Evolutionary conservation across 2,329 filamentous ascomycete species (phyloP).

Genomic region (Monilinia fructigena): DNA sequence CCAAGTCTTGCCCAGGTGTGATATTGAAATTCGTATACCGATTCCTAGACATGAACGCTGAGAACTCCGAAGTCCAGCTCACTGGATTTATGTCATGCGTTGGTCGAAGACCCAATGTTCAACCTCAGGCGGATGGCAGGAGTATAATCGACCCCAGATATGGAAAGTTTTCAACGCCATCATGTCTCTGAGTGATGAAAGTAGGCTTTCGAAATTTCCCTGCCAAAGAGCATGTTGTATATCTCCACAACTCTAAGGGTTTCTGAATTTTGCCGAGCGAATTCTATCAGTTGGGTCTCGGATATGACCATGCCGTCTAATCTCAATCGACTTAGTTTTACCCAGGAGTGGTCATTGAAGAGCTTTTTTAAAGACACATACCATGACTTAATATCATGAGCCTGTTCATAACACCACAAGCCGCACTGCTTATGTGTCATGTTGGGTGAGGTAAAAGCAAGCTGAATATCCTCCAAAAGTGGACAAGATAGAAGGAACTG

Average conservation of each 20-base stretch:
- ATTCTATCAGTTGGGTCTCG: not conserved
- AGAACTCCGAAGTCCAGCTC: not conserved
- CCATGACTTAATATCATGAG: not conserved
- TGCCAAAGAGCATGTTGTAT: not conserved
- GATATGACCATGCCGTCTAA: slow-evolving; percentile 21
- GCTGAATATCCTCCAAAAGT: not conserved
- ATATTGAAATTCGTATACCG: no score
- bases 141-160: not conserved
- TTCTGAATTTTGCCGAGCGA: slow-evolving; percentile 4
- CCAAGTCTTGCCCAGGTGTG: slow-evolving; percentile 7
- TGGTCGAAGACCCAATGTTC: not conserved
- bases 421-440: not conserved
- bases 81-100: not conserved
- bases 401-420: not conserved
- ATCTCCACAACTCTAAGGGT: slow-evolving; percentile 11
- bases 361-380: slow-evolving; percentile 11
- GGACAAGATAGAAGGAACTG: not conserved
- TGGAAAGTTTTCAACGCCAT: not conserved
- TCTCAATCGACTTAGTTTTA: slow-evolving; percentile 1
- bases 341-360: slow-evolving; percentile 8
- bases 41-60: not conserved
- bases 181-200: not conserved
- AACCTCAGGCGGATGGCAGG: not conserved
- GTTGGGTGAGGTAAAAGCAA: not conserved
- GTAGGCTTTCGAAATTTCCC: not conserved